A percentile compares a stretch with the other conserved stretches of the same genome.
These are phyloP conservation scores for Saccharomyces hybrid DNA, from an alignment of 1,139 yeast species.

Conservation along the genomic window DNA sequence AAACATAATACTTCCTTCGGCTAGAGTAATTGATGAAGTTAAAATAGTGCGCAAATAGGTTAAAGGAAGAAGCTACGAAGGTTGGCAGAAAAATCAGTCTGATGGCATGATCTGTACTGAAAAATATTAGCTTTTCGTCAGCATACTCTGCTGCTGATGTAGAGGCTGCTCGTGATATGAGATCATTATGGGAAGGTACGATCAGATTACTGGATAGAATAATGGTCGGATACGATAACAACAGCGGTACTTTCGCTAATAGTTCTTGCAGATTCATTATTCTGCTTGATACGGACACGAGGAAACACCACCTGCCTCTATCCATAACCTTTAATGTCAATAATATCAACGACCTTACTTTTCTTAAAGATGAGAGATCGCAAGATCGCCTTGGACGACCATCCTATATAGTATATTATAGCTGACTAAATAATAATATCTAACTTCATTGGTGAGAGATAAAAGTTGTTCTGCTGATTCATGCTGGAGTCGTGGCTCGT, in stretches of 20 bases:
- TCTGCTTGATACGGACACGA: not conserved
- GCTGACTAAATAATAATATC: not conserved
- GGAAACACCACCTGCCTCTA: not conserved
- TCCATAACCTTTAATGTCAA: not conserved
- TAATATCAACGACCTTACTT: not conserved
- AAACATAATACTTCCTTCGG: not conserved
- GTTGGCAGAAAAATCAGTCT: constrained; percentile 23
- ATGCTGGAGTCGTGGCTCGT: not conserved
- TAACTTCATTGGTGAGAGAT: not conserved
- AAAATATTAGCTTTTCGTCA: constrained; percentile 5
- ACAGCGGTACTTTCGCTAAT: constrained; percentile 31
- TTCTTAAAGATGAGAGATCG: not conserved
- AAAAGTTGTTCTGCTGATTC: not conserved
- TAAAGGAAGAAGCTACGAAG: constrained; percentile 22
- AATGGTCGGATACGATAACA: constrained; percentile 34
- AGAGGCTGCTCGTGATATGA: not conserved
- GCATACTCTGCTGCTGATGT: constrained; percentile 5
- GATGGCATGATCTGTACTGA: constrained; percentile 2
- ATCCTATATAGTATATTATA: not conserved
- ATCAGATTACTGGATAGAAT: constrained; percentile 31
- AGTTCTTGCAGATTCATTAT: constrained; percentile 10
- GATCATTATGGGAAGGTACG: constrained; percentile 15
- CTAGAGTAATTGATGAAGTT: constrained; percentile 6
- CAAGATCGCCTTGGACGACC: not conserved
- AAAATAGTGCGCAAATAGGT: constrained; percentile 7